A percentile compares a stretch with the other conserved stretches of the same genome.
Evolutionary conservation across 345 rosid genomes (phyloP).

Genomic region (Salix purpurea): DNA sequence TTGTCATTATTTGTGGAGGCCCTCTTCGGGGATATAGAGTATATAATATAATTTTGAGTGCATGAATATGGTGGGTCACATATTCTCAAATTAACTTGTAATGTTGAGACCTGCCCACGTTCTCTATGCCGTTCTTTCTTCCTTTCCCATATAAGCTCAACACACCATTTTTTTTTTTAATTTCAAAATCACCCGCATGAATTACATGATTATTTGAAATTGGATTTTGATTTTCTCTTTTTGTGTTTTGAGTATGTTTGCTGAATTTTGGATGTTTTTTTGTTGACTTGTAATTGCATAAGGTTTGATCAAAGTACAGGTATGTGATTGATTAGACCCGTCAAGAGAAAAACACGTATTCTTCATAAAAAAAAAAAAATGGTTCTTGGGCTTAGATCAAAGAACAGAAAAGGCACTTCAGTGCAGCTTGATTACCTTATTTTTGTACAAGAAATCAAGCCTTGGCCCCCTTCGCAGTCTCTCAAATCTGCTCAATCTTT

Average conservation of each 20-base stretch:
- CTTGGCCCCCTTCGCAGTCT: constrained; percentile 71
- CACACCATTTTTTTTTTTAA: neutral
- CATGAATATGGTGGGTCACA: constrained; percentile 9
- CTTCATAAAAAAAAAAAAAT: constrained; percentile 20
- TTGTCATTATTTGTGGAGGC: constrained; percentile 15
- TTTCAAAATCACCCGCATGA: neutral
- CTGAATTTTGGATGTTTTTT: neutral
- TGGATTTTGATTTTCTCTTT: neutral
- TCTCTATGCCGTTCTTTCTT: constrained; percentile 4
- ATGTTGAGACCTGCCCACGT: constrained; percentile 14
- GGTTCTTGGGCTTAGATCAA: constrained; percentile 66
- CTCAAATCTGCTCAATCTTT: constrained; percentile 42
- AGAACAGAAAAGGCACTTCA: constrained; percentile 39
- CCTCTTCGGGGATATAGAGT: constrained; percentile 18
- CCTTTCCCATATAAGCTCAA: neutral
- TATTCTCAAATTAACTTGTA: constrained; percentile 3
- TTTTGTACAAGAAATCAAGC: constrained; percentile 58
- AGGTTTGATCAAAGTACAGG: neutral
- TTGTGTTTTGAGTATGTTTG: neutral
- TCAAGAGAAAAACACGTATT: constrained; percentile 14
- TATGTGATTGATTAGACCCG: neutral
- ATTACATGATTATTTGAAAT: neutral
- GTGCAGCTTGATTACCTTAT: constrained; percentile 42
- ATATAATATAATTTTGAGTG: neutral
- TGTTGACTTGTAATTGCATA: neutral